Conservation (phyloP, 2,329 filamentous ascomycete species). For the Colletotrichum lini region DNA sequence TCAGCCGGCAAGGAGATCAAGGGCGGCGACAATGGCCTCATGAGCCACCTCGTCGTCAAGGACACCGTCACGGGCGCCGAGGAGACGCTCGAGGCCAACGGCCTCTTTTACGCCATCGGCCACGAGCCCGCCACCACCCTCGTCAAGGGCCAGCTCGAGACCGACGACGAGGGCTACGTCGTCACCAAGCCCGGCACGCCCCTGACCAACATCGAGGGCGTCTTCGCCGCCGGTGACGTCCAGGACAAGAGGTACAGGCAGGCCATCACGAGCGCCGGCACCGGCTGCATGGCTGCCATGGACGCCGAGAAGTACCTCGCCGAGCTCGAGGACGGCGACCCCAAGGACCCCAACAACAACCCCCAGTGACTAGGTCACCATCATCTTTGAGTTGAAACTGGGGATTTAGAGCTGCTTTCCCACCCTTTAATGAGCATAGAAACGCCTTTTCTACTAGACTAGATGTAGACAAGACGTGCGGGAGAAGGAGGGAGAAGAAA, state of each 20-base stretch:
- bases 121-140: slow-evolving; percentile 94
- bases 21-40: slow-evolving; percentile 87
- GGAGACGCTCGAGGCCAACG: slow-evolving; percentile 90
- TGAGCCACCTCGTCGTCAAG: slow-evolving; percentile 89
- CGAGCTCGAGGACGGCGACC: slow-evolving; percentile 73
- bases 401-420: not conserved
- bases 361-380: slow-evolving; percentile 40
- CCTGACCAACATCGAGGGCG: slow-evolving; percentile 88
- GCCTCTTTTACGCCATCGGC: slow-evolving; percentile 96
- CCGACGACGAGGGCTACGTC: slow-evolving; percentile 92
- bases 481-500: slow-evolving; percentile 7
- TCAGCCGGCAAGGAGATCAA: slow-evolving; percentile 85
- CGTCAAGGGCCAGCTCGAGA: slow-evolving; percentile 90
- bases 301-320: slow-evolving; percentile 95
- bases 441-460: slow-evolving; percentile 25
- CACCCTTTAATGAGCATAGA: slow-evolving; percentile 5
- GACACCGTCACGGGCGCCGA: slow-evolving; percentile 81
- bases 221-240: slow-evolving; percentile 97
- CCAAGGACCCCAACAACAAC: slow-evolving; percentile 39
- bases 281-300: slow-evolving; percentile 94
- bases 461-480: slow-evolving; percentile 30
- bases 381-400: slow-evolving; percentile 32
- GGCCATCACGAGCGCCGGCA: slow-evolving; percentile 96
- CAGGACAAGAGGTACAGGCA: slow-evolving; percentile 99
- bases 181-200: slow-evolving; percentile 90